phyloP scores from a whole-genome alignment of 2,329 filamentous ascomycete genomes.

The Lasiodiplodia citricola region DNA sequence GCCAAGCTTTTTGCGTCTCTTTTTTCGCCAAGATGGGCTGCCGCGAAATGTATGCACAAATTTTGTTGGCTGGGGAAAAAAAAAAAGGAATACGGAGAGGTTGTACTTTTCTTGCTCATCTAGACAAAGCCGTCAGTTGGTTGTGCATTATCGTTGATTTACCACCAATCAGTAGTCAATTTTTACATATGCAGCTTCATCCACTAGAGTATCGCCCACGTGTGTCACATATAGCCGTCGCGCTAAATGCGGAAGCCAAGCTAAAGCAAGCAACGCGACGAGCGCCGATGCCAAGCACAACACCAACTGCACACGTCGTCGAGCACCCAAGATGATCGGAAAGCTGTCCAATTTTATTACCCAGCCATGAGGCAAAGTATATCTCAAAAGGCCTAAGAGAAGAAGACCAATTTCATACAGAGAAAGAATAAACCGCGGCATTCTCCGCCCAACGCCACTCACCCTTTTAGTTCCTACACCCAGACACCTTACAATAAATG shows the following conservation, averaged over 20 bases:
- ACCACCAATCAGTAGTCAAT: neutral
- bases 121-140: neutral
- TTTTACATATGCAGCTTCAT: no score
- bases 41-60: neutral
- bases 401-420: no score
- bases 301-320: neutral
- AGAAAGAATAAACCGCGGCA: neutral
- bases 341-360: neutral
- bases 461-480: constrained; percentile 1
- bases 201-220: neutral
- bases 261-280: neutral
- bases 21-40: neutral
- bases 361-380: neutral
- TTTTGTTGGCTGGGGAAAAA: no score
- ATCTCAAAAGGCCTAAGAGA: neutral
- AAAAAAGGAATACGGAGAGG: neutral
- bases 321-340: neutral
- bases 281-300: neutral
- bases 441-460: neutral
- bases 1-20: no score
- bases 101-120: neutral
- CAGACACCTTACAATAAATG: constrained; percentile 6
- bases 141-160: neutral
- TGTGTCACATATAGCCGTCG: neutral
- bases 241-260: neutral